Percentiles rank a stretch among this genome's conserved stretches.
phyloP scores from a whole-genome alignment of 2,329 filamentous ascomycete genomes.

The Seiridium unicorne region DNA sequence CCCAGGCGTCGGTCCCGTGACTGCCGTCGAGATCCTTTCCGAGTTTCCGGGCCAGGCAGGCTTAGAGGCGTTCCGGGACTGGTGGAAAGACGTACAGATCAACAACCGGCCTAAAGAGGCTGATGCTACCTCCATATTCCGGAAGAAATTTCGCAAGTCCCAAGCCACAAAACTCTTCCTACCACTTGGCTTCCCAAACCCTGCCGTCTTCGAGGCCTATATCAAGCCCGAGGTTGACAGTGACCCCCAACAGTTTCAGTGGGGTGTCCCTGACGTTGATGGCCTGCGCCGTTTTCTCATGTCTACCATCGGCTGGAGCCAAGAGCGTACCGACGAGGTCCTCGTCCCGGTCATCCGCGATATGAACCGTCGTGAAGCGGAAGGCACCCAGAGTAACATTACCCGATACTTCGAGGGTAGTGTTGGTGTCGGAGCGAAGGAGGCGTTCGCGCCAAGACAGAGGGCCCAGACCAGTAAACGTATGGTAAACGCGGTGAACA shows the following conservation, averaged over 20 bases:
- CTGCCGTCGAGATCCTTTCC: conserved; percentile 87
- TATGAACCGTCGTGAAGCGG: conserved; percentile 84
- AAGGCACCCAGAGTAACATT: conserved; percentile 95
- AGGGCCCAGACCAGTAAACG: conserved; percentile 66
- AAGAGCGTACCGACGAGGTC: conserved; percentile 91
- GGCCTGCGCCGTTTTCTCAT: conserved; percentile 82
- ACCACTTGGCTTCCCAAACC: conserved; percentile 74
- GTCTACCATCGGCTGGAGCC: conserved; percentile 88
- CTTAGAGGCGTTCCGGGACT: conserved; percentile 76
- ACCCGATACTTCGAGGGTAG: conserved; percentile 84
- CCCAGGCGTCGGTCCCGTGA: conserved; percentile 88
- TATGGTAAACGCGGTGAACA: conserved; percentile 73
- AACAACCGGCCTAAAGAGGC: conserved; percentile 62
- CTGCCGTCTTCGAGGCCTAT: conserved; percentile 80
- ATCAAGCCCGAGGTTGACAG: conserved; percentile 81
- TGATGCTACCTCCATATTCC: conserved; percentile 63
- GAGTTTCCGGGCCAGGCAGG: conserved; percentile 69
- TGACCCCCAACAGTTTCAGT: conserved; percentile 78
- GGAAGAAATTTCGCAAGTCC: conserved; percentile 79
- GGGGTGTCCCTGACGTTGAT: conserved; percentile 92
- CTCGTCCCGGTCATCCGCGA: conserved; percentile 92
- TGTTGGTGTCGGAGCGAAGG: conserved; percentile 65
- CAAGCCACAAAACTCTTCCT: conserved; percentile 86
- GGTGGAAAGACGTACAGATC: conserved; percentile 80
- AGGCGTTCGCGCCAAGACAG: conserved; percentile 70